These are phyloP conservation scores for Paecilomyces variotii DNA, from an alignment of 2,329 filamentous ascomycete species.

Conservation along the genomic window DNA sequence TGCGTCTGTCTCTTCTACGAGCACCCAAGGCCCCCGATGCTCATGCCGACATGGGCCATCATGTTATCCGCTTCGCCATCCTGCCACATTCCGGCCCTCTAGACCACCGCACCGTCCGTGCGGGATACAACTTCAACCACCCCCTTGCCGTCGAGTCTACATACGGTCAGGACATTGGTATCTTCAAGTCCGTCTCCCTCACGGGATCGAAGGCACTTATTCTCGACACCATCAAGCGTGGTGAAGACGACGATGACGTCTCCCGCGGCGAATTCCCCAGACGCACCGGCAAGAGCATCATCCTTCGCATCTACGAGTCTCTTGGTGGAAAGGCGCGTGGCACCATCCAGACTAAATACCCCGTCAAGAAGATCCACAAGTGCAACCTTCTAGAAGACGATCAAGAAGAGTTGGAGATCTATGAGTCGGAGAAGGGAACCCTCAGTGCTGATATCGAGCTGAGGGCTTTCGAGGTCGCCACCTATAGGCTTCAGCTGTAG, in stretches of 20 bases:
- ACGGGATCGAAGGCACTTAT: constrained; percentile 60
- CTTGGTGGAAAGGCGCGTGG: constrained; percentile 74
- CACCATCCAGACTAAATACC: constrained; percentile 58
- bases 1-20: constrained; percentile 80
- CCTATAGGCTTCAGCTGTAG: constrained; percentile 58
- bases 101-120: constrained; percentile 64
- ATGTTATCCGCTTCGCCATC: constrained; percentile 83
- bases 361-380: constrained; percentile 70
- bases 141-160: constrained; percentile 54
- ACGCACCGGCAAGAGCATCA: constrained; percentile 67
- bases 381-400: constrained; percentile 87
- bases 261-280: constrained; percentile 51
- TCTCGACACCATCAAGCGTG: constrained; percentile 85
- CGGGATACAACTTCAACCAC: constrained; percentile 85
- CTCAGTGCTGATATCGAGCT: constrained; percentile 55
- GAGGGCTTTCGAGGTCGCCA: constrained; percentile 78
- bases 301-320: constrained; percentile 80
- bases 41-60: constrained; percentile 86
- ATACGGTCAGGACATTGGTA: constrained; percentile 13
- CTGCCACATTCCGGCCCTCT: constrained; percentile 72
- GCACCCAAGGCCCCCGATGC: constrained; percentile 88
- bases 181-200: constrained; percentile 56
- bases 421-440: constrained; percentile 21
- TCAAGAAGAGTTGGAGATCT: constrained; percentile 54
- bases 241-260: constrained; percentile 73